Conservation (phyloP, 140 eudicot genomes). For the Senecio squalidus region DNA sequence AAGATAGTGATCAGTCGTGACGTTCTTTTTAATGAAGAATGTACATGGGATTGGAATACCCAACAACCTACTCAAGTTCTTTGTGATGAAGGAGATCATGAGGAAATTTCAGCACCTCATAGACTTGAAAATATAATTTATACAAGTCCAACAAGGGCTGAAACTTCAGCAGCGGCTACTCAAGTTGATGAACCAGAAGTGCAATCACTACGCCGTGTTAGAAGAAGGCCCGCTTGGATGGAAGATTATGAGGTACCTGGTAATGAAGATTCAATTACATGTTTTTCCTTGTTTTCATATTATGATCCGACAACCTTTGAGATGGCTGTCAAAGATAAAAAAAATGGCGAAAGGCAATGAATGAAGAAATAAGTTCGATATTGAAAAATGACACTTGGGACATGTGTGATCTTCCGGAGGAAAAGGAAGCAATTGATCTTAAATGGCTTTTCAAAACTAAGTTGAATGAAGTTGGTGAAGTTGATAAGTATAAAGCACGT, state of each 20-base stretch:
- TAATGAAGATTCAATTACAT: neutral
- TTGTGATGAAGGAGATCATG: neutral
- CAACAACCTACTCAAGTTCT: neutral
- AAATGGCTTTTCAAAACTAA: neutral
- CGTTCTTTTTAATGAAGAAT: neutral
- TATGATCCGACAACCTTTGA: neutral
- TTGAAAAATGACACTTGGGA: neutral
- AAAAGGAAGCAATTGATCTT: neutral
- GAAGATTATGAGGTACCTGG: neutral
- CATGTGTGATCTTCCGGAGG: neutral
- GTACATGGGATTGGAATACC: neutral
- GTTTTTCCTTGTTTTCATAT: neutral
- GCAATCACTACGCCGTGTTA: too few relatives aligned
- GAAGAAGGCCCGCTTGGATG: neutral
- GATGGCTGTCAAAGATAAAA: neutral
- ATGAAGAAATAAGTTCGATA: neutral
- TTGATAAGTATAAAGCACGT: neutral
- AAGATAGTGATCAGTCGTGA: neutral
- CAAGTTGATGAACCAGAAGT: too few relatives aligned
- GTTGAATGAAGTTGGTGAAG: neutral
- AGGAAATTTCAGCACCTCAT: too few relatives aligned
- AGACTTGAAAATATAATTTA: neutral
- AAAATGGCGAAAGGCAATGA: neutral
- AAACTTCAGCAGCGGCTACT: too few relatives aligned
- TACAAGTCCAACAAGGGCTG: too few relatives aligned